Evolutionary conservation across 768 basidiomycete species (phyloP), one percentile per base, ranked within the genome.

Genomic region (Tubosaeta brunneosetosa): DNA sequence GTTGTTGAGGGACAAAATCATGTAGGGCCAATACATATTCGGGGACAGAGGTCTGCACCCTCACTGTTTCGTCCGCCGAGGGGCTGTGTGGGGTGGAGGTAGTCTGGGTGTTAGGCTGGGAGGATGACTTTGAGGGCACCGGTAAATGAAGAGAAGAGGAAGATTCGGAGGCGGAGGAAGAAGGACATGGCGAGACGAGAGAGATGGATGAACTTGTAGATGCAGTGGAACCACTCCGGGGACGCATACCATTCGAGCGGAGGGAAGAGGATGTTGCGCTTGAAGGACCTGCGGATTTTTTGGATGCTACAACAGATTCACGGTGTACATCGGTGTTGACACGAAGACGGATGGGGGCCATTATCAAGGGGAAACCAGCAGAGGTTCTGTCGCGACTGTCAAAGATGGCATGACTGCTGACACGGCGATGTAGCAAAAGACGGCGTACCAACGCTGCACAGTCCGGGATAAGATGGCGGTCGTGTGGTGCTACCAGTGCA

Each of bases 21-120:
- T 98, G 94, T 77, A 95, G 87, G 3, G 95, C 93, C 22, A 91
- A 74, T 5, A 94, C 93, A 68, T 85, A 92, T 65, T 91, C 90
- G 16, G 80, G 70, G 31, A 64, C 71, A 34, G 63, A 51, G 1
- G 65, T 19, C 37, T 62, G 65, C 3, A 75, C 61, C 33, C 75
- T 76, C 47, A 78, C 70, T 22, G 78, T 77, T 48, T 82, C 79
- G 25, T 83, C 81, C 41, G 75, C 65, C 13, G 65, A 64, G 17
- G 74, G 72, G 50, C 72, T 76, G 29, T 67, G 61, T 6, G 80
- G 75, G 44, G 71, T 80, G 14, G 71, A 43, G 6, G 33, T 52
- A 32, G 58, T 48, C 11, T 51, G 57, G 26, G 49, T 45, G 9
- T 36, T 46, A 31, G 45, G 53, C 25, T 60, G 58, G 4, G 52